Evolutionary conservation across 345 rosid genomes (phyloP).

Genomic region (Citrus australasica): DNA sequence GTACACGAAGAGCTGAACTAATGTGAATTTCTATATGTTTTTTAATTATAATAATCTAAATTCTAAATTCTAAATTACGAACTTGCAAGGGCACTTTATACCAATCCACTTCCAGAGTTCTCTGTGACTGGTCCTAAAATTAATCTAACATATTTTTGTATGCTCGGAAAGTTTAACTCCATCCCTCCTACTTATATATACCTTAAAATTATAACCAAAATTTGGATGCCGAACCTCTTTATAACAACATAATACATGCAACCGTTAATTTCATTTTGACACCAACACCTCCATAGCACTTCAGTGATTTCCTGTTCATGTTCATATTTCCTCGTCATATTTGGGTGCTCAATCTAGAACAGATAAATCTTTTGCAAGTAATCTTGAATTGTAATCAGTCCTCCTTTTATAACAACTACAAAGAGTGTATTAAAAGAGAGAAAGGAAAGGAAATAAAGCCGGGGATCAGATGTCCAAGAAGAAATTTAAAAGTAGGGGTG

Average conservation of each 20-base stretch:
- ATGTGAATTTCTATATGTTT: neutral
- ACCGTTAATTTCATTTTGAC: neutral
- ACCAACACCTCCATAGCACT: neutral
- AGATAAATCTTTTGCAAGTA: neutral
- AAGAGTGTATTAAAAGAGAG: neutral
- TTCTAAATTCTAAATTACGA: neutral
- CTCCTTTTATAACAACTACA: neutral
- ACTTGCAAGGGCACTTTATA: neutral
- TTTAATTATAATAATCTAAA: neutral
- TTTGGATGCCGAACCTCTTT: neutral
- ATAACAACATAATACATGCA: neutral
- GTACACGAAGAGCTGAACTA: neutral
- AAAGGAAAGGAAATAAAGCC: neutral
- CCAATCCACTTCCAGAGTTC: neutral
- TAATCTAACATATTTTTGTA: neutral
- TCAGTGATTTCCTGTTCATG: neutral
- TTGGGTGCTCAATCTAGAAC: neutral
- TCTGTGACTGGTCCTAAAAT: neutral
- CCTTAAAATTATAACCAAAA: neutral
- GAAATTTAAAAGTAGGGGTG: neutral
- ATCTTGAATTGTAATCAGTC: neutral
- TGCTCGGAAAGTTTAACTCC: neutral
- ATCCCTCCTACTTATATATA: neutral
- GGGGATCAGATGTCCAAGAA: neutral
- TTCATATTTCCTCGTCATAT: neutral